Evolutionary conservation across 768 basidiomycete genomes (phyloP).

Genomic region (Suillus sp.): DNA sequence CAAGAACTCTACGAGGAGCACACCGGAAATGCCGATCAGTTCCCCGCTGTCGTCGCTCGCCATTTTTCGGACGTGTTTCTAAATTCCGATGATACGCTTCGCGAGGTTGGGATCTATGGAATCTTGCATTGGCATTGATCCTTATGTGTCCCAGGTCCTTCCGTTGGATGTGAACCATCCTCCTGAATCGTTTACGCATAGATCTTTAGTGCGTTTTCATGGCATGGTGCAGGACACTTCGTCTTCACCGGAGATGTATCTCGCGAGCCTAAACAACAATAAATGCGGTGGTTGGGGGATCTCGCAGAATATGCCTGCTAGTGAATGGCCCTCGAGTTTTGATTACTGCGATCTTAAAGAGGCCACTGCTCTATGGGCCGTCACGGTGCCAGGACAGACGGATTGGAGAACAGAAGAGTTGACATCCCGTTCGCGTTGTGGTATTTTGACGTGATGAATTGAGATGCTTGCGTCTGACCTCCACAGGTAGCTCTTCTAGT

Average conservation of each 20-base stretch:
- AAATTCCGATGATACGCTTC: slow-evolving; percentile 39
- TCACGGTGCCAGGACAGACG: slow-evolving; percentile 70
- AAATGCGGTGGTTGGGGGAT: slow-evolving; percentile 79
- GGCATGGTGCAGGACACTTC: slow-evolving; percentile 87
- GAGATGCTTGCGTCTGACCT: not conserved
- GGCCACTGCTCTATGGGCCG: slow-evolving; percentile 68
- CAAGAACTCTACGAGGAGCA: slow-evolving; percentile 45
- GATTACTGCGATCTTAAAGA: slow-evolving; percentile 60
- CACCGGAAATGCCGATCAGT: slow-evolving; percentile 28
- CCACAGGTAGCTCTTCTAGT: slow-evolving; percentile 27
- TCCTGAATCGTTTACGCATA: slow-evolving; percentile 48
- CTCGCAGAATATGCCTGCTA: slow-evolving; percentile 31
- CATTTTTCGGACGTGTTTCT: slow-evolving; percentile 52
- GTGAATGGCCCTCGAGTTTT: slow-evolving; percentile 22
- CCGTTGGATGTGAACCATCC: slow-evolving; percentile 48
- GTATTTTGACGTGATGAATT: slow-evolving; percentile 15
- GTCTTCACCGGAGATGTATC: slow-evolving; percentile 69
- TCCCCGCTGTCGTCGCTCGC: slow-evolving; percentile 44
- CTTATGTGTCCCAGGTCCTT: slow-evolving; percentile 52
- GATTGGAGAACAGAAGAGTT: slow-evolving; percentile 51
- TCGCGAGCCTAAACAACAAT: slow-evolving; percentile 45
- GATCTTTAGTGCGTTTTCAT: slow-evolving; percentile 70
- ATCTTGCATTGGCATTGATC: not conserved
- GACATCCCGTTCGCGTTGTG: slow-evolving; percentile 20
- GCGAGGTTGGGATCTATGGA: slow-evolving; percentile 34